Evolutionary conservation across 1,284 basidiomycete genomes (phyloP).

Genomic region (Marasmius sp.): DNA sequence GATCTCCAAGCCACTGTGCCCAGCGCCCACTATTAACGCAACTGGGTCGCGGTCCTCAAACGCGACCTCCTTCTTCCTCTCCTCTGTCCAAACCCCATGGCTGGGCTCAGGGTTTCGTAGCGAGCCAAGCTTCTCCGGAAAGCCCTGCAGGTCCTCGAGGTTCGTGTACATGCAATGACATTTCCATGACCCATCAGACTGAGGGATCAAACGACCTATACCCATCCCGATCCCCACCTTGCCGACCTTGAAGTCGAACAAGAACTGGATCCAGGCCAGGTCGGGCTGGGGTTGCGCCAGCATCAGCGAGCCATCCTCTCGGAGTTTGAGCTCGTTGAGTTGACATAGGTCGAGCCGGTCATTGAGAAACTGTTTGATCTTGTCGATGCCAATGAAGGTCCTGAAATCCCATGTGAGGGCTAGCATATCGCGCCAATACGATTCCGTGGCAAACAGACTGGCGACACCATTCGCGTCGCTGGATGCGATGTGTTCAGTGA

Average conservation of each 20-base stretch:
- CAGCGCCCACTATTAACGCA: conserved; percentile 48
- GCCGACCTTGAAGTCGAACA: conserved; percentile 51
- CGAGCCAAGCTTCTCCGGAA: conserved; percentile 46
- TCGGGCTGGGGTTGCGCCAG: conserved; percentile 48
- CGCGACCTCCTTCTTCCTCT: conserved; percentile 28
- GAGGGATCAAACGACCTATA: conserved; percentile 52
- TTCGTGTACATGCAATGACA: conserved; percentile 59
- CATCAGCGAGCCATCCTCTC: conserved; percentile 16
- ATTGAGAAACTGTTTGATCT: conserved; percentile 42
- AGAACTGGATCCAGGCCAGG: conserved; percentile 55
- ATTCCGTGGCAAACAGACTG: conserved; percentile 39
- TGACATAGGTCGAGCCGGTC: conserved; percentile 38
- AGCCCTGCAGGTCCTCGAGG: conserved; percentile 54
- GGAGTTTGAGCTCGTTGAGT: conserved; percentile 25
- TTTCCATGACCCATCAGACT: conserved; percentile 50
- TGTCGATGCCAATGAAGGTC: conserved; percentile 46
- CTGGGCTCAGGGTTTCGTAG: conserved; percentile 33
- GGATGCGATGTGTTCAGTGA: conserved; percentile 22
- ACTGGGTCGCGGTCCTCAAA: conserved; percentile 7
- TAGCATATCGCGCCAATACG: conserved; percentile 61
- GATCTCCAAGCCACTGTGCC: conserved; percentile 54
- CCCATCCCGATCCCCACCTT: conserved; percentile 35
- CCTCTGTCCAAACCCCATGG: conserved; percentile 35
- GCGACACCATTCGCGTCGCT: conserved; percentile 22
- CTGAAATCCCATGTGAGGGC: conserved; percentile 64